A percentile compares a stretch with the other conserved stretches of the same genome.
These are phyloP conservation scores for Sporothrix mexicana DNA, from an alignment of 2,329 filamentous ascomycete species.

Conservation along the genomic window DNA sequence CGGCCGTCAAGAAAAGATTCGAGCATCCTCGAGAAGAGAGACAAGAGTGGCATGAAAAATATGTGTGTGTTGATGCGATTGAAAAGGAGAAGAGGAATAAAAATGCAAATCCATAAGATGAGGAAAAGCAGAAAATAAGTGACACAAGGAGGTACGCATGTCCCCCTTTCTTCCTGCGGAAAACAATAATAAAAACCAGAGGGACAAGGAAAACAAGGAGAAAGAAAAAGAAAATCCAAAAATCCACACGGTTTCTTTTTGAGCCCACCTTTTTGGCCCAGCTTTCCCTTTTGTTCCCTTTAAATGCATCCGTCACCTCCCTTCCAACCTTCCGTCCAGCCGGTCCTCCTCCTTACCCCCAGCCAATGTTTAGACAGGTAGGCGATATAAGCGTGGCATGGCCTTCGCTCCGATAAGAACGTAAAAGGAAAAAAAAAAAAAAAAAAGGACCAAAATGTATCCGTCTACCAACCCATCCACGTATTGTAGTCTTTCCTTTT, in stretches of 20 bases:
- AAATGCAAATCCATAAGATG: neutral
- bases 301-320: neutral
- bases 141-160: neutral
- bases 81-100: neutral
- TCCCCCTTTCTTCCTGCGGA: too few relatives aligned
- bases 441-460: neutral
- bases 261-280: neutral
- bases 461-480: neutral
- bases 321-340: neutral
- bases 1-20: too few relatives aligned
- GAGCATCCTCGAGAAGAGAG: neutral
- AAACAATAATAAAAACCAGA: neutral
- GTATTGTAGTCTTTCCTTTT: neutral
- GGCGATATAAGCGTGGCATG: neutral
- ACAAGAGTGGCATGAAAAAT: neutral
- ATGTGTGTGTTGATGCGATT: slow-evolving; percentile 10
- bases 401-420: neutral
- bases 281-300: neutral
- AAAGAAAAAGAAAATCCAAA: neutral
- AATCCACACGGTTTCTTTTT: slow-evolving; percentile 14
- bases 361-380: neutral
- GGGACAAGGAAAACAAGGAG: neutral
- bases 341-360: neutral
- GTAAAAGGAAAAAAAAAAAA: neutral
- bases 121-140: neutral